Base-by-base conservation (phyloP, 345 rosid genomes). In the Dipteronia dyeriana region DNA sequence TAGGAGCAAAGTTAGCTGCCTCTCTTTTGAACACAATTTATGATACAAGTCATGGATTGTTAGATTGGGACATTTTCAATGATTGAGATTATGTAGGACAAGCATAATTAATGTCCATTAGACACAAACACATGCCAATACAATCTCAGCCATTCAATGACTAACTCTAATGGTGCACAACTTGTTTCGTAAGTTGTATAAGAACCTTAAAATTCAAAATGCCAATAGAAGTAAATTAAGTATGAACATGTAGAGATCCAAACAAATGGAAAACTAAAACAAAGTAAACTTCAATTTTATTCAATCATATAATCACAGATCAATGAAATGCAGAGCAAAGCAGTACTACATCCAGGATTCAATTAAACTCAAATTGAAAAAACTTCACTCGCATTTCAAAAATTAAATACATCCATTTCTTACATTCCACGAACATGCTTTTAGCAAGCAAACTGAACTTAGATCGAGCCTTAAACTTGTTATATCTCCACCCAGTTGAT, bases 251-350 rank as follows among this genome's bases (percentile, higher is more conserved):
- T n/a, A 59, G 14, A 63, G 67, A 64, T 75, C 62, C 62, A 9
- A 7, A 53, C 9, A 34, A 23, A 20, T 11, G 1, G 9, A 53
- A 9, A 39, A 34, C 12, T 2, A 64, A 45, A 26, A 12, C 20
- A 23, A 75, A 41, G 22, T 5, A 74, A 62, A 74, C 19, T 63
- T 63, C 9, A 49, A n/a, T 51, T 38, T 51, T 31, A 22, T 51
- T 75, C 3, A 1, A 19, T 11, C 1, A 13, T 39, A 39, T 23
- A 6, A 72, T 14, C 31, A 72, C 23, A 56, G 5, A 31, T 12
- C 20, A 71, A 12, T 39, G 10, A 38, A 57, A 71, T 71, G 64
- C 49, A n/a, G 22, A 71, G 63, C 8, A 53, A 49, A 73, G 9
- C 38, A 23, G 5, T 16, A 17, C 16, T 8, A 62, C 23, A 61